These are phyloP conservation scores for Phytophthora rubi DNA, from an alignment of 352 stramenopile genomes.

Conservation along the genomic window DNA sequence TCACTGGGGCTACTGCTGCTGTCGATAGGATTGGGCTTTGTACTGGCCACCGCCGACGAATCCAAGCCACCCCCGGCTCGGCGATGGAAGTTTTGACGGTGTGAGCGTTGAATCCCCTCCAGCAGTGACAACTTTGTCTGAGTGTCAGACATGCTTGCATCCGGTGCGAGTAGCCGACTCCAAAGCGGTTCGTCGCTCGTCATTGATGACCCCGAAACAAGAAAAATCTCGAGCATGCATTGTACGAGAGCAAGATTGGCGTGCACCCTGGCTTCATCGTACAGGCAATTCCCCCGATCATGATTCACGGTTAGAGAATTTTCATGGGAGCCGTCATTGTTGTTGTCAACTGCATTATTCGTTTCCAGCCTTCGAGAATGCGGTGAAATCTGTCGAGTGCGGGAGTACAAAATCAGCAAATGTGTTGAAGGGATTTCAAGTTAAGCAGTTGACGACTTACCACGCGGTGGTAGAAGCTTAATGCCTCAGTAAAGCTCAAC, in stretches of 20 bases:
- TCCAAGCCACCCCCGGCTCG: slow-evolving; percentile 29
- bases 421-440: not conserved
- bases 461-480: slow-evolving; percentile 62
- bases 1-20: slow-evolving; percentile 13
- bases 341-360: not conserved
- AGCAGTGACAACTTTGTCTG: slow-evolving; percentile 54
- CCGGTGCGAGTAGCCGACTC: slow-evolving; percentile 61
- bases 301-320: not conserved
- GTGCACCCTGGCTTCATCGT: slow-evolving; percentile 65
- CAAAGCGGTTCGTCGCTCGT: slow-evolving; percentile 17
- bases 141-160: slow-evolving; percentile 45
- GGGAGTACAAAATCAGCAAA: not conserved
- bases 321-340: not conserved
- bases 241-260: slow-evolving; percentile 58
- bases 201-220: slow-evolving; percentile 36
- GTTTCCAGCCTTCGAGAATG: not conserved
- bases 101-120: slow-evolving; percentile 46
- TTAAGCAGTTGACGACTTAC: slow-evolving; percentile 20
- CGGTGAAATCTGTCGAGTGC: not conserved
- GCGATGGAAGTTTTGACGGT: slow-evolving; percentile 56
- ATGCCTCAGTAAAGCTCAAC: slow-evolving; percentile 48
- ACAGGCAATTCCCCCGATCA: slow-evolving; percentile 7
- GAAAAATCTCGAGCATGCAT: slow-evolving; percentile 66
- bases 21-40: slow-evolving; percentile 24
- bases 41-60: not conserved